A percentile compares a stretch with the other conserved stretches of the same genome.
These are phyloP conservation scores for Vanilla planifolia DNA, from an alignment of 106 monocot species.

Conservation along the genomic window DNA sequence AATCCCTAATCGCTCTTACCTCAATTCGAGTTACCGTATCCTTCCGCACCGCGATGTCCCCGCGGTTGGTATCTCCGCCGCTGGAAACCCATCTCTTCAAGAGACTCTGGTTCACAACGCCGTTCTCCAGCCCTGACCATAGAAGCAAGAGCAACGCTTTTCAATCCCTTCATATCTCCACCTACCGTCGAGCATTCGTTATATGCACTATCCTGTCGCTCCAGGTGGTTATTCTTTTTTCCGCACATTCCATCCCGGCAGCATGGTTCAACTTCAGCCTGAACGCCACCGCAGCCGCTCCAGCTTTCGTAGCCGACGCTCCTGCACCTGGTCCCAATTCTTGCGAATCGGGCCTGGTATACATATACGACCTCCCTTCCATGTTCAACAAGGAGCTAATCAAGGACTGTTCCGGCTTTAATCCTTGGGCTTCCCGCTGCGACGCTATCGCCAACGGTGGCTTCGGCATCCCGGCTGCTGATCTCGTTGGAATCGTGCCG, in stretches of 20 bases:
- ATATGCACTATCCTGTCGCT: constrained; percentile 23
- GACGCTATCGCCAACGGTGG: constrained; percentile 56
- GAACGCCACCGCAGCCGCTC: too few species aligned
- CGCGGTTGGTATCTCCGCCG: constrained; percentile 13
- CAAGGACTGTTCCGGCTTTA: constrained; percentile 27
- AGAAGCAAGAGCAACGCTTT: constrained; percentile 9
- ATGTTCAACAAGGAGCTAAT: constrained; percentile 60
- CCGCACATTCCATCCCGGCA: constrained; percentile 13
- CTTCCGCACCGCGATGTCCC: neutral
- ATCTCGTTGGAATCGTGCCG: constrained; percentile 53
- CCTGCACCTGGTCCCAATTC: constrained; percentile 2
- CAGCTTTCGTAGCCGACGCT: constrained; percentile 6
- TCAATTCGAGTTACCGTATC: neutral
- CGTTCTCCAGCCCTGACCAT: neutral
- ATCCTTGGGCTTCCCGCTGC: constrained; percentile 52
- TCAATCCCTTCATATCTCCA: constrained; percentile 2
- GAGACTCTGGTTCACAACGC: constrained; percentile 7
- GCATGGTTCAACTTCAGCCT: too few species aligned
- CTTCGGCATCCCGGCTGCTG: constrained; percentile 33
- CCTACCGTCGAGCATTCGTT: constrained; percentile 9
- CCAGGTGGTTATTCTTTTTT: constrained; percentile 27
- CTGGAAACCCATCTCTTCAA: constrained; percentile 18
- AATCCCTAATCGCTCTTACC: neutral
- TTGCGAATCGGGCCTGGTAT: constrained; percentile 43
- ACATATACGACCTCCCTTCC: constrained; percentile 80